Base-by-base conservation (phyloP, 164 flowering plant genomes). In the Liriodendron chinense region DNA sequence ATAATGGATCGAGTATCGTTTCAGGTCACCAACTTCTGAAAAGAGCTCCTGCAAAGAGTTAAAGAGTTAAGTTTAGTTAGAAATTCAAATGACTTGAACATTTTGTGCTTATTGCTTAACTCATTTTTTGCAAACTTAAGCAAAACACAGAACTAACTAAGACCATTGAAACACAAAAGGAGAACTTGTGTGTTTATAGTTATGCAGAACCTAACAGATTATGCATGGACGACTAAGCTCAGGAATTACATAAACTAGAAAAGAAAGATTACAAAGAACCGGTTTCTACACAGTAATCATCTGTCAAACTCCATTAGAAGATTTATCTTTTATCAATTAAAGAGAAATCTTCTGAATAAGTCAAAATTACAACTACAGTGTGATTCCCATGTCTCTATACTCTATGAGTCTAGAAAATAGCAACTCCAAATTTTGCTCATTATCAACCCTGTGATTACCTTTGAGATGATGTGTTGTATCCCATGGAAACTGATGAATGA, bases 11-110 rank as follows among this genome's bases (percentile, higher is more conserved):
- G 86, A 69, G 75, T 83, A 87, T 7, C 92, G 84, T 68, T 96
- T 96, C 85, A 96, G 77, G 78, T 94, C 97, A 73, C 99, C 99
- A 72, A 92, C 97, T 82, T 96, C 99, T 3, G 92, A 80, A 76
- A 96, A 96, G 25, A 96, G 90, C 76, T 96, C 98, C 98, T 96
- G 90, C 16, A 53, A 8, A 43, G 24, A 66, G 26, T 0, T 7
- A 34, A 34, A 43, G 16, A 47, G 56, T 47, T 23, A 7, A 61
- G 20, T 24, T 50, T 47, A 64, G 10, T 65, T 47, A 64, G 26
- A 63, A 64, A 16, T 28, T 5, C 18, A 10, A 66, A 53, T 21
- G 24, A 0, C n/a, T 13, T 12, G 59, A 53, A 53, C 16, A 53
- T 10, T 53, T 53, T 10, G 59, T 10, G 13, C 25, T 20, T 64